Percentiles rank a stretch among this genome's conserved stretches.
phyloP scores from a whole-genome alignment of 2,329 filamentous ascomycete species.

The Calonectria hawksworthii region DNA sequence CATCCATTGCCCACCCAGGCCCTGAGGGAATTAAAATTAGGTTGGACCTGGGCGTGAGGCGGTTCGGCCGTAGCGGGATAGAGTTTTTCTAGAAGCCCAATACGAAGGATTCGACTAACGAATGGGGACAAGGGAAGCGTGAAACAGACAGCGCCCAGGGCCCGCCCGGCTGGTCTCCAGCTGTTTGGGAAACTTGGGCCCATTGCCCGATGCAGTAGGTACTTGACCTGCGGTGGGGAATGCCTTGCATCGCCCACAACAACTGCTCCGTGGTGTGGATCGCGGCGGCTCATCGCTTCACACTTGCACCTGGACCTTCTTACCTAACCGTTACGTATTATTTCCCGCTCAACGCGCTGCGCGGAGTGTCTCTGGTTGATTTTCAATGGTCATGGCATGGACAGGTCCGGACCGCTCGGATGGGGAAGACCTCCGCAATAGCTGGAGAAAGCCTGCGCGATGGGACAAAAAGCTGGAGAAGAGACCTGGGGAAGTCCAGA shows the following conservation, averaged over 20 bases:
- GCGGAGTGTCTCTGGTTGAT: neutral
- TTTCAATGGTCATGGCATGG: neutral
- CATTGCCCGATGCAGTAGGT: neutral
- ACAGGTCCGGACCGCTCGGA: neutral
- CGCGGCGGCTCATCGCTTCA: neutral
- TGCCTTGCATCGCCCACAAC: neutral
- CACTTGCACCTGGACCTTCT: neutral
- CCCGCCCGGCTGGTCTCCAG: neutral
- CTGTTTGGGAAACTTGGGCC: neutral
- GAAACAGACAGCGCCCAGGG: neutral
- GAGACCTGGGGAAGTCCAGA: neutral
- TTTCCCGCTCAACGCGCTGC: neutral
- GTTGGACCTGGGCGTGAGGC: neutral
- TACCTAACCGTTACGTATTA: conserved; percentile 16
- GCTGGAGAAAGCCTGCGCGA: conserved; percentile 6
- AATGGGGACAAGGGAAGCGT: conserved; percentile 5
- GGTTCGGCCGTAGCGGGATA: conserved; percentile 3
- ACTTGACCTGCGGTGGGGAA: neutral
- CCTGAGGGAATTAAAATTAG: conserved; percentile 18
- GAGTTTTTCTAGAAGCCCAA: conserved; percentile 14
- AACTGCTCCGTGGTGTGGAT: neutral
- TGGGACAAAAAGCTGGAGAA: conserved; percentile 8
- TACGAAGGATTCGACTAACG: conserved; percentile 11
- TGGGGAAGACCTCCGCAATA: conserved; percentile 4
- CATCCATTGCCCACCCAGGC: neutral